Evolutionary conservation across 768 basidiomycete genomes (phyloP).

Genomic region (Boletus rufocinnamomeus): DNA sequence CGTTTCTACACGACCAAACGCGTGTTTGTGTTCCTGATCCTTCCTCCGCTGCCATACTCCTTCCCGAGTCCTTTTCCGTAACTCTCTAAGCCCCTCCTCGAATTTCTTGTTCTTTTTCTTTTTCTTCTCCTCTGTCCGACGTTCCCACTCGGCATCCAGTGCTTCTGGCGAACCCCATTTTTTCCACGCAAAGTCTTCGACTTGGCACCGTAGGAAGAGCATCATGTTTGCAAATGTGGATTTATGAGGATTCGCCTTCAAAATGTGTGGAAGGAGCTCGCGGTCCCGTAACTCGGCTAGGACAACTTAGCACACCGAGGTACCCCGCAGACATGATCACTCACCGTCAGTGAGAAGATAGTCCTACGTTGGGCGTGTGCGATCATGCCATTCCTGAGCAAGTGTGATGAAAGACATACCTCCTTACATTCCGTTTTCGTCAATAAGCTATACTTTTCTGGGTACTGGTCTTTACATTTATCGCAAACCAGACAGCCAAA

Average conservation of each 20-base stretch:
- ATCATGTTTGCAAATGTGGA: slow-evolving; percentile 99
- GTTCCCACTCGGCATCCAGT: slow-evolving; percentile 84
- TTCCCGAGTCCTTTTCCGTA: slow-evolving; percentile 83
- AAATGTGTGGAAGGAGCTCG: slow-evolving; percentile 87
- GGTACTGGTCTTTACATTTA: slow-evolving; percentile 83
- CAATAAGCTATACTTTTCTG: slow-evolving; percentile 91
- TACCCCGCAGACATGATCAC: slow-evolving; percentile 28
- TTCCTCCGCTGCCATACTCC: slow-evolving; percentile 86
- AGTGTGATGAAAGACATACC: slow-evolving; percentile 43
- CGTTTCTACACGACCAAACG: slow-evolving; percentile 63
- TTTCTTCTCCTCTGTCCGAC: slow-evolving; percentile 77
- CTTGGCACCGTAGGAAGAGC: slow-evolving; percentile 91
- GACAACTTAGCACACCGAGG: not conserved
- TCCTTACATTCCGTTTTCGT: slow-evolving; percentile 99
- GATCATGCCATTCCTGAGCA: slow-evolving; percentile 1
- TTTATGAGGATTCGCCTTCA: slow-evolving; percentile 94
- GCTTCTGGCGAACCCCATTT: slow-evolving; percentile 97
- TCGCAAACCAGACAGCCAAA: slow-evolving; percentile 88
- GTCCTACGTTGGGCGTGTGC: slow-evolving; percentile 52
- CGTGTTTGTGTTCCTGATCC: slow-evolving; percentile 87
- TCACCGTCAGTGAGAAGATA: slow-evolving; percentile 91
- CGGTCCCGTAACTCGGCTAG: slow-evolving; percentile 93
- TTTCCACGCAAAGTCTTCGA: slow-evolving; percentile 95
- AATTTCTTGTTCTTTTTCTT: slow-evolving; percentile 94
- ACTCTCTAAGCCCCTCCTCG: slow-evolving; percentile 82